Conservation (phyloP, 257 asterid species). For the Penstemon eatonii region DNA sequence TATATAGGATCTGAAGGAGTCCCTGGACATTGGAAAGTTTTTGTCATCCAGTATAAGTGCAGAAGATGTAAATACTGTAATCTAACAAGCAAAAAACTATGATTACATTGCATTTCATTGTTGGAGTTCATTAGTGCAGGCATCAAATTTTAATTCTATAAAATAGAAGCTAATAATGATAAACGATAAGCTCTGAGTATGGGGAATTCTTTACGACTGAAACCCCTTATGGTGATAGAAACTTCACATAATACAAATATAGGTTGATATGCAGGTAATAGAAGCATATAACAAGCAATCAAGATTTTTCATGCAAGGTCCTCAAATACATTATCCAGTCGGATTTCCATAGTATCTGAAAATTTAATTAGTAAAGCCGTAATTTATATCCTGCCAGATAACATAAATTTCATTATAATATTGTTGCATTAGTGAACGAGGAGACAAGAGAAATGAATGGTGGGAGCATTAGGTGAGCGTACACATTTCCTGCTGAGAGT, state of each 20-base stretch:
- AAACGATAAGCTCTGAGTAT: no score
- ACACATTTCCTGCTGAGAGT: not conserved
- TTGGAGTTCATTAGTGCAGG: not conserved
- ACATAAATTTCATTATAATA: not conserved
- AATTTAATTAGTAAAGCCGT: not conserved
- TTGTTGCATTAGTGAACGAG: not conserved
- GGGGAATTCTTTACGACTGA: no score
- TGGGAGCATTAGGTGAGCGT: not conserved
- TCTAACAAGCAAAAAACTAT: not conserved
- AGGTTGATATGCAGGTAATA: slow-evolving; percentile 5
- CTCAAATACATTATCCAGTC: slow-evolving; percentile 2
- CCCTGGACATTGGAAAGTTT: slow-evolving; percentile 42
- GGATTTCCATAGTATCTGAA: not conserved
- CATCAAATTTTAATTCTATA: no score
- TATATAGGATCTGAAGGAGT: slow-evolving; percentile 45
- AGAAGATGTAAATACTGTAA: not conserved
- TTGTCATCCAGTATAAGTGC: slow-evolving; percentile 16
- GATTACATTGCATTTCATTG: slow-evolving; percentile 7
- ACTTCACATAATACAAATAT: not conserved
- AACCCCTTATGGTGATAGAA: not conserved
- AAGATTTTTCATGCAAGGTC: slow-evolving; percentile 12
- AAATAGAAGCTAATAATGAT: no score
- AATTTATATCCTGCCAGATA: not conserved
- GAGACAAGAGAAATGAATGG: not conserved
- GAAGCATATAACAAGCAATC: slow-evolving; percentile 16